These are phyloP conservation scores for Entomortierella beljakovae DNA, from an alignment of 192 early-diverging fungal genomes.

Conservation along the genomic window DNA sequence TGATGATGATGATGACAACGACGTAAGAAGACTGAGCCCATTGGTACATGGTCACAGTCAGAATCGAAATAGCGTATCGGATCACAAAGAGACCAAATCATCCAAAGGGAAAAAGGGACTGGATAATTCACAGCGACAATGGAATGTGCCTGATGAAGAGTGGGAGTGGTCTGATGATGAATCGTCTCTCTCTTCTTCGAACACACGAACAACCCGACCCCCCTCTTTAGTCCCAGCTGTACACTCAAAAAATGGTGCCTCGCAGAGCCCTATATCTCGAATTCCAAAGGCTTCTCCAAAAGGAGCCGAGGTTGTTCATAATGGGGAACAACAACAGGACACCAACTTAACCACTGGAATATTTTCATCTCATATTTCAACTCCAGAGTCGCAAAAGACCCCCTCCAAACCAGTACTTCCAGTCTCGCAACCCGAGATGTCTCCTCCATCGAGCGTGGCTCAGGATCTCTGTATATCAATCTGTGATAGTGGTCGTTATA, in stretches of 20 bases:
- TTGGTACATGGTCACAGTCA: constrained; percentile 11
- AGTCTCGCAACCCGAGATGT: not conserved
- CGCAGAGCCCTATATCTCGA: not conserved
- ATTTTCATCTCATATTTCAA: constrained; percentile 2
- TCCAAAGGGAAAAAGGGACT: not conserved
- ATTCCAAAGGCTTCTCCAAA: not conserved
- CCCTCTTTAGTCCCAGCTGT: not conserved
- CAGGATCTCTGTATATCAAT: constrained; percentile 40
- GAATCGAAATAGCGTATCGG: not conserved
- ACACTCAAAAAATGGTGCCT: not conserved
- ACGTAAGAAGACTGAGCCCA: constrained; percentile 8
- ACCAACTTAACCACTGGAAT: not conserved
- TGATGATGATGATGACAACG: constrained; percentile 48
- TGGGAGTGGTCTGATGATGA: constrained; percentile 54
- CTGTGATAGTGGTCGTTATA: constrained; percentile 47
- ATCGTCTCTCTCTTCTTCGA: not conserved
- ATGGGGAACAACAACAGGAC: not conserved
- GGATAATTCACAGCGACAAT: constrained; percentile 14
- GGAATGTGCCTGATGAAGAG: constrained; percentile 53
- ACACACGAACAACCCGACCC: not conserved
- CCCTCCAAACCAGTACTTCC: not conserved
- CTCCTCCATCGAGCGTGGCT: constrained; percentile 39
- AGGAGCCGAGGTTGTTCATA: constrained; percentile 3
- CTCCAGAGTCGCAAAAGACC: constrained; percentile 5
- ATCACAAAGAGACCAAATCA: not conserved